Conservation (phyloP, 495 filamentous ascomycete species). For the Trichoderma reesei region DNA sequence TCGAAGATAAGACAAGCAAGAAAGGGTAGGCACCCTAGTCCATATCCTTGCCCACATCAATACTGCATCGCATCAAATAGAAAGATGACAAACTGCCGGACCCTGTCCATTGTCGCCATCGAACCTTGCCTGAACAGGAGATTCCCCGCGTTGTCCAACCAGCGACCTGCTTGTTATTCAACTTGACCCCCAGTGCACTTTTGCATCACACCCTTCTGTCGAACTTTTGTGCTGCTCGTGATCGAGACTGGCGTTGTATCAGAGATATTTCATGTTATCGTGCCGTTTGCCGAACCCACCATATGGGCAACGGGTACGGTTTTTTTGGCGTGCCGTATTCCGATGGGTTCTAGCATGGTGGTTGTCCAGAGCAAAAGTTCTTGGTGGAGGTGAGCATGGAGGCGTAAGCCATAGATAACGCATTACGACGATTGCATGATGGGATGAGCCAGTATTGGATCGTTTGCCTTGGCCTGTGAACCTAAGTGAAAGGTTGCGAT, state of each 20-base stretch:
- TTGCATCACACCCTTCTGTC: neutral
- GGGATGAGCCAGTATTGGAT: neutral
- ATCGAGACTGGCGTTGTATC: neutral
- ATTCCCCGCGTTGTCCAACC: neutral
- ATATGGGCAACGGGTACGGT: neutral
- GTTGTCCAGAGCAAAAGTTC: neutral
- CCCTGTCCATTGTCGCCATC: neutral
- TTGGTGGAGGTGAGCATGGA: neutral
- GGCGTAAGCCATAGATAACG: neutral
- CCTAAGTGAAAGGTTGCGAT: too few relatives aligned
- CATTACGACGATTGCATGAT: neutral
- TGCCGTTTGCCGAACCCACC: neutral
- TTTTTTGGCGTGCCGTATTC: neutral
- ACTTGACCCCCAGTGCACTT: neutral
- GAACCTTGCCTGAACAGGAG: neutral
- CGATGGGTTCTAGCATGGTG: neutral
- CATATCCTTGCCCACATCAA: neutral
- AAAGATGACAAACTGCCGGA: neutral
- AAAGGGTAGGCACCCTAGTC: neutral
- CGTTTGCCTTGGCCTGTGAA: neutral
- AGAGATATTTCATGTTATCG: neutral
- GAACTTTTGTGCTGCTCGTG: neutral
- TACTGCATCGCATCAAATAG: neutral
- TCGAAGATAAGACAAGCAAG: too few relatives aligned
- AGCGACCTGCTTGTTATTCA: neutral